A percentile compares a stretch with the other conserved stretches of the same genome.
Conservation (phyloP, 83 land plant species). For the Picea abies region DNA sequence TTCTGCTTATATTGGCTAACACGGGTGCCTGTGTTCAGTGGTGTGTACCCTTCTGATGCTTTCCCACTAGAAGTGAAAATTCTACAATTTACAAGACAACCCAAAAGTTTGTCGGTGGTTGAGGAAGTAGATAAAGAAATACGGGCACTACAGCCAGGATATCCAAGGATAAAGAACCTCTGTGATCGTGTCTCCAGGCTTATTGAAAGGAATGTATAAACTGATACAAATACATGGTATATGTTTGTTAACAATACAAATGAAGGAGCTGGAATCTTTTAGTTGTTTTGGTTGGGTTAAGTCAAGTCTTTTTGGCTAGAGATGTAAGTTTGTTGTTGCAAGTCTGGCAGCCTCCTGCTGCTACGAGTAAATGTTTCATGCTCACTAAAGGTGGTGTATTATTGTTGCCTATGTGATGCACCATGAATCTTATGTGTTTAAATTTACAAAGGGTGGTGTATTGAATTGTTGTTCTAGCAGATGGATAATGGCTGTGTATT, state of each 20-base stretch:
- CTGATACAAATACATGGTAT: too few relatives aligned
- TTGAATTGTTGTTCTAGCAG: not conserved
- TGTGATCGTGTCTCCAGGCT: slow-evolving; percentile 12
- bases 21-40: not conserved
- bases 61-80: not conserved
- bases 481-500: not conserved
- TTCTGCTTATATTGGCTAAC: not conserved
- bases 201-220: not conserved
- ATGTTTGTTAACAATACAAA: not conserved
- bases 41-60: slow-evolving; percentile 4
- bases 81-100: not conserved
- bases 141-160: not conserved
- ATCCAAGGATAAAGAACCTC: slow-evolving; percentile 15
- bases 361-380: not conserved
- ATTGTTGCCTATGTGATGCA: not conserved
- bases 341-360: slow-evolving; percentile 1
- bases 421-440: not conserved
- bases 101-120: not conserved
- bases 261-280: not conserved
- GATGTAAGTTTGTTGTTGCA: not conserved
- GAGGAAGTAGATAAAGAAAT: not conserved
- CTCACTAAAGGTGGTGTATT: not conserved
- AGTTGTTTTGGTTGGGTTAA: not conserved
- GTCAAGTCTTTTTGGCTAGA: not conserved
- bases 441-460: not conserved